These are phyloP conservation scores for Mychonastes homosphaera DNA, from an alignment of 139 green algal species.

Conservation along the genomic window DNA sequence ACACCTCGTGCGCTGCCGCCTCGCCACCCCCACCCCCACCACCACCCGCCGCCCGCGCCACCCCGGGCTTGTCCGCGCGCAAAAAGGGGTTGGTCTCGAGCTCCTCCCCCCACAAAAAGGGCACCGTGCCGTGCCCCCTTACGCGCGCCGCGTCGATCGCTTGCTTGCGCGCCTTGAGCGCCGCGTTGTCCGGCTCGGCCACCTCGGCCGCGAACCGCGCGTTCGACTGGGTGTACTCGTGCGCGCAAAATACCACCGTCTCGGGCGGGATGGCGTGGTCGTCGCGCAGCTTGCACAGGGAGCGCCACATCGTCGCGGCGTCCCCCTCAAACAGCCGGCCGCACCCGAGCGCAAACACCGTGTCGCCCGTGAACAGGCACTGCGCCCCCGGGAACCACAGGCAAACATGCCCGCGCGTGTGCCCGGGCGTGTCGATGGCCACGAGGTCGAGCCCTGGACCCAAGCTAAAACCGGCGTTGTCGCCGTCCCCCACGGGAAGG, in stretches of 20 bases:
- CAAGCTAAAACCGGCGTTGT: constrained; percentile 36
- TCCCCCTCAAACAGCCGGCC: constrained; percentile 83
- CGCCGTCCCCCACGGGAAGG: constrained; percentile 49
- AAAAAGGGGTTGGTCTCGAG: constrained; percentile 85
- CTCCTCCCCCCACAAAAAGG: constrained; percentile 62
- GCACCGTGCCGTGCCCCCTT: constrained; percentile 61
- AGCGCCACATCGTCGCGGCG: constrained; percentile 62
- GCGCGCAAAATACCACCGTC: constrained; percentile 70
- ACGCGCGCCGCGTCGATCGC: constrained; percentile 44
- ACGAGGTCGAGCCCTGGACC: constrained; percentile 27
- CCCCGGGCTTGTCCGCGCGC: constrained; percentile 39
- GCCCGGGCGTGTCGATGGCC: constrained; percentile 76
- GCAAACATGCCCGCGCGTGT: constrained; percentile 79
- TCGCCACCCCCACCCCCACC: constrained; percentile 35
- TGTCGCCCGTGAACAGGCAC: constrained; percentile 77
- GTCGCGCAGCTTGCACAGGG: constrained; percentile 68
- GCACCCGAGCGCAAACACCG: constrained; percentile 82
- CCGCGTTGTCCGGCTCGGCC: constrained; percentile 55
- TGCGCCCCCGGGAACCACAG: constrained; percentile 54
- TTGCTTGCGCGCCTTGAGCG: constrained; percentile 37
- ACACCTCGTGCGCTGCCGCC: constrained; percentile 47
- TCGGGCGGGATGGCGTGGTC: constrained; percentile 49
- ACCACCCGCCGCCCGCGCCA: constrained; percentile 42
- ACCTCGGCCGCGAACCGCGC: constrained; percentile 52
- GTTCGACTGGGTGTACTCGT: constrained; percentile 46